Evolutionary conservation across 208 protist species (phyloP).

Genomic region (Tritrichomonas musculus): DNA sequence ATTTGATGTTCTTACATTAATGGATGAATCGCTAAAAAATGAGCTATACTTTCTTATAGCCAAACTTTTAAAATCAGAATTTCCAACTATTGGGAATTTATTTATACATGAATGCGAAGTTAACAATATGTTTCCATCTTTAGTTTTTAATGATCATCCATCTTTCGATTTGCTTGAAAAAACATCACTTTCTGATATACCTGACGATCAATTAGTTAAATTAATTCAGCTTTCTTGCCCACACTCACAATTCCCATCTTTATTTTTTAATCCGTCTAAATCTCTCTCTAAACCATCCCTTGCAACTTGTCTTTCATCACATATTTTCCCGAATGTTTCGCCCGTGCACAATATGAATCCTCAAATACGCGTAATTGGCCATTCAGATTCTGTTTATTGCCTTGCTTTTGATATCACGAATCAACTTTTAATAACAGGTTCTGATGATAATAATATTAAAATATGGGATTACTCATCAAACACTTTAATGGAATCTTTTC

Average conservation of each 20-base stretch:
- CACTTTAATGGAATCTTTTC: background rate
- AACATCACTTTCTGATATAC: background rate
- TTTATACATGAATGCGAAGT: background rate
- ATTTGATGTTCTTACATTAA: too few species aligned
- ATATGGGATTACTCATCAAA: background rate
- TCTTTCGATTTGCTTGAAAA: background rate
- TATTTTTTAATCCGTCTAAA: background rate
- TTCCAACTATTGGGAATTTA: background rate
- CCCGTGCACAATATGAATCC: background rate
- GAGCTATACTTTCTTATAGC: constrained; percentile 25
- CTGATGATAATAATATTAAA: background rate
- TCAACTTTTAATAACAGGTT: background rate
- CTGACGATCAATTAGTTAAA: background rate
- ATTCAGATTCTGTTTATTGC: background rate
- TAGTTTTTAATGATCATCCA: background rate
- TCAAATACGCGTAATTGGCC: background rate
- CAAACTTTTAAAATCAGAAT: background rate
- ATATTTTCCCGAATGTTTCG: background rate
- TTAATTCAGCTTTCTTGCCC: background rate
- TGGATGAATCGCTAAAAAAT: background rate
- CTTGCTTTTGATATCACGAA: background rate
- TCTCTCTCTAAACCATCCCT: background rate
- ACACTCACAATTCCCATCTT: background rate
- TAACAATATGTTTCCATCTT: background rate
- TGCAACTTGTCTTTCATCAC: background rate